Base-by-base conservation (phyloP, 176 grass and related monocot species). In the Poa pratensis region DNA sequence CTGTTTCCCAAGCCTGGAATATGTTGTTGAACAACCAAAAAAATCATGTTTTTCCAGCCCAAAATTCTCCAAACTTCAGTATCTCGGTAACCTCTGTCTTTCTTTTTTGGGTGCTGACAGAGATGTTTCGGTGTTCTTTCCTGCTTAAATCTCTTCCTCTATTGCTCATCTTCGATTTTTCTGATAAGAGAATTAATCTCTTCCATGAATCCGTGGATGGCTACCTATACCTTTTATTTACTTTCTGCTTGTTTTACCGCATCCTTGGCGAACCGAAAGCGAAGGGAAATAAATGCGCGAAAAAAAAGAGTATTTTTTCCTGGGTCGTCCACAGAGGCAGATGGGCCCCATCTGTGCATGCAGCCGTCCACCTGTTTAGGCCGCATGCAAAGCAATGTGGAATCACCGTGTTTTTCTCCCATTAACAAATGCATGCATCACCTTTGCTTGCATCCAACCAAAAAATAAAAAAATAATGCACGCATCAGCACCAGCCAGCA, bases 381-480 rank as follows among this genome's bases (percentile, higher is more conserved):
- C 42, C 81, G 85, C 85, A 64, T 81, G 77, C 85, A 87, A 80
- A 15, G 53, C 85, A 91, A 37, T 91, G 85, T 87, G 86, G 80
- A 69, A 83, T 75, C 59, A 16, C 77, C 19, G 52, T 81, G 85
- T 53, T 79, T 85, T 81, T 39, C 76, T 54, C 51, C 70, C 50
- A 69, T 87, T 84, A 90, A 49, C 7, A 28, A 85, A 81, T 40
- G 77, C 89, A 77, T 88, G 81, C 82, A 88, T 81, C 89, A 73
- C 85, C 42, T 43, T 49, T 49, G 49, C 84, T 87, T 73, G 7
- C 70, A 18, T 74, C 23, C 71, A 51, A 27, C 71, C 71, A 5
- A 4, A 26, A 50, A 50, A 73, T 19, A 34, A 32, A 19, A 8
- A 3, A 35, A 32, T 17, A 84, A 75, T 84, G 69, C 84, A 75